phyloP scores from a whole-genome alignment of 257 asterid genomes.

The Scutellaria barbata region DNA sequence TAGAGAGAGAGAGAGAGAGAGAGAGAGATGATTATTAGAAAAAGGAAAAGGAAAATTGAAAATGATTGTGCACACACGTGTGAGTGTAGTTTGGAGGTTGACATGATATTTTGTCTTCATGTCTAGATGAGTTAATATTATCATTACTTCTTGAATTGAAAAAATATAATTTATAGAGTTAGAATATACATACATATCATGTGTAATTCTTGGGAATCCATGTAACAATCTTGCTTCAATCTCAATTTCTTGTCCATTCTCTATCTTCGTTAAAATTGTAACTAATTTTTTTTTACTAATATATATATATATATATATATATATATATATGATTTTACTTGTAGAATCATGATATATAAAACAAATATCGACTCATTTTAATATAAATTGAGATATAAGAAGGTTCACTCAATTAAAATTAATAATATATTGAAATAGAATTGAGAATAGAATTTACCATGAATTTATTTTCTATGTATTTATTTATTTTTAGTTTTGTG shows the following conservation, averaged over 20 bases:
- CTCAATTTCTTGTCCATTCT: not conserved
- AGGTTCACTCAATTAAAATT: too few species aligned
- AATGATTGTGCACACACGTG: slow-evolving; percentile 36
- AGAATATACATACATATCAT: not conserved
- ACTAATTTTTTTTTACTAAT: too few species aligned
- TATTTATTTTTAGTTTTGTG: not conserved
- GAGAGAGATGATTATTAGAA: not conserved
- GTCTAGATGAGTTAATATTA: not conserved
- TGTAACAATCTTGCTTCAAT: slow-evolving; percentile 2
- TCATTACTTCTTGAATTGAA: not conserved
- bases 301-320: not conserved
- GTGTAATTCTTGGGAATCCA: not conserved
- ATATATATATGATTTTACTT: not conserved
- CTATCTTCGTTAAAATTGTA: not conserved
- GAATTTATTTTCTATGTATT: not conserved
- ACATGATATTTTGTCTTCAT: slow-evolving; percentile 38
- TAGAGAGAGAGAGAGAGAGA: not conserved
- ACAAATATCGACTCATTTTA: too few species aligned
- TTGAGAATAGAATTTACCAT: too few species aligned
- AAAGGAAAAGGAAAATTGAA: not conserved
- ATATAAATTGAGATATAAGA: too few species aligned
- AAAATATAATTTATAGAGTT: not conserved
- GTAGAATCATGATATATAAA: too few species aligned
- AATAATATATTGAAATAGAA: too few species aligned
- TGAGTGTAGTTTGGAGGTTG: slow-evolving; percentile 27